A percentile compares a stretch with the other conserved stretches of the same genome.
Conservation (phyloP, 2,329 filamentous ascomycete species). For the Microdochium paspali region DNA sequence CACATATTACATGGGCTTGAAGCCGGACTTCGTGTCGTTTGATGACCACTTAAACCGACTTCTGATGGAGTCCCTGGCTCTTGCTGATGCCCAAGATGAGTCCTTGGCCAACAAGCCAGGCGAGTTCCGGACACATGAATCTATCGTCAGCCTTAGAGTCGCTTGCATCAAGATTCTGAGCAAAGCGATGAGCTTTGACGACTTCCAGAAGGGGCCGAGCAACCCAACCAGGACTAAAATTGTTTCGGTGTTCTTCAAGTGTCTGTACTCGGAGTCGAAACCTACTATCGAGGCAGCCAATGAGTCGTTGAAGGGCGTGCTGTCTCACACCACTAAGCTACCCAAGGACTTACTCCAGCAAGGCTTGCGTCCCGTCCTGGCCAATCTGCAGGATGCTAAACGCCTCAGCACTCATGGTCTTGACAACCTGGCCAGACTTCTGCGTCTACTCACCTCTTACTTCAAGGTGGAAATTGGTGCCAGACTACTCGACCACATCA, state of each 20-base stretch:
- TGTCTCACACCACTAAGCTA: slow-evolving; percentile 81
- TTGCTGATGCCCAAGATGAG: slow-evolving; percentile 92
- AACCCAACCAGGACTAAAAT: slow-evolving; percentile 62
- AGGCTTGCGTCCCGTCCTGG: slow-evolving; percentile 86
- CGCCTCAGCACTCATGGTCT: slow-evolving; percentile 81
- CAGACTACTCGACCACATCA: slow-evolving; percentile 87
- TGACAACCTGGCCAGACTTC: slow-evolving; percentile 78
- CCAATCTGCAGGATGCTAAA: slow-evolving; percentile 90
- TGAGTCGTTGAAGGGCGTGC: slow-evolving; percentile 75
- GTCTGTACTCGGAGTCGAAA: slow-evolving; percentile 83
- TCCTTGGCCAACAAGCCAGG: slow-evolving; percentile 84
- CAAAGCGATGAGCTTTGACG: slow-evolving; percentile 85
- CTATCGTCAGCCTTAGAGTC: slow-evolving; percentile 83
- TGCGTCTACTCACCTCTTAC: slow-evolving; percentile 91
- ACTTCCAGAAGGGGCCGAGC: slow-evolving; percentile 70
- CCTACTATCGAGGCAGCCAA: slow-evolving; percentile 93
- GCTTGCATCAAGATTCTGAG: slow-evolving; percentile 90
- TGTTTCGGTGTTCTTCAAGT: slow-evolving; percentile 96
- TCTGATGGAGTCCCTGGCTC: slow-evolving; percentile 83
- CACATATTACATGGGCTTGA: slow-evolving; percentile 85
- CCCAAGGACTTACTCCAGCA: slow-evolving; percentile 94
- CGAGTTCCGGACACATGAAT: slow-evolving; percentile 91
- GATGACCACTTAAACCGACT: slow-evolving; percentile 86
- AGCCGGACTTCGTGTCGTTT: slow-evolving; percentile 81
- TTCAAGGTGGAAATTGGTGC: slow-evolving; percentile 98